Evolutionary conservation across 2,329 filamentous ascomycete genomes (phyloP).

Genomic region (Cladophialophora carrionii): DNA sequence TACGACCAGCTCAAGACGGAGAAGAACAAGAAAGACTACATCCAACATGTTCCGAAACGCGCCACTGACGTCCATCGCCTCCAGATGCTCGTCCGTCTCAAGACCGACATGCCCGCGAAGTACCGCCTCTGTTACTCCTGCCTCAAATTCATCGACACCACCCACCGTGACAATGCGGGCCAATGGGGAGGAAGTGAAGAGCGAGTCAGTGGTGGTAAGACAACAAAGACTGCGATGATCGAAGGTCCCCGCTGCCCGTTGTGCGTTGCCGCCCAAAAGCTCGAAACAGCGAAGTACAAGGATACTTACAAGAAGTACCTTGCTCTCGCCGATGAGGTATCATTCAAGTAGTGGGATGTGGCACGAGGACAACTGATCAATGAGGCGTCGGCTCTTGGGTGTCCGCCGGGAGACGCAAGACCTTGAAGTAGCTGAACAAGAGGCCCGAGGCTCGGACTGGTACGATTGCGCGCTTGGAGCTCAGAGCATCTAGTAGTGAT

Average conservation of each 20-base stretch:
- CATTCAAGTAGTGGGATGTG: constrained; percentile 4
- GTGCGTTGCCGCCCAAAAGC: constrained; percentile 20
- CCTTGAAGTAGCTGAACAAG: neutral
- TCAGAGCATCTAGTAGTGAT: neutral
- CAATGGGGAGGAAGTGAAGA: constrained; percentile 26
- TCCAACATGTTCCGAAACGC: constrained; percentile 16
- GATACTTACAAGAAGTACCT: constrained; percentile 21
- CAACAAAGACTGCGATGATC: constrained; percentile 22
- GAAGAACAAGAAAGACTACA: constrained; percentile 16
- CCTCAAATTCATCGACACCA: constrained; percentile 24
- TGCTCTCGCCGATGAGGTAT: constrained; percentile 23
- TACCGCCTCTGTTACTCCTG: constrained; percentile 36
- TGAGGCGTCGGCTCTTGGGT: neutral
- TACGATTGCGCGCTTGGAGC: neutral
- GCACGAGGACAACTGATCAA: neutral
- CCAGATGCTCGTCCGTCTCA: constrained; percentile 32
- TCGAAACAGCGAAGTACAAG: constrained; percentile 22
- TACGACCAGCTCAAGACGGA: constrained; percentile 29
- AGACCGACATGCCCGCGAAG: constrained; percentile 21
- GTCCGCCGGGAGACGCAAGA: neutral
- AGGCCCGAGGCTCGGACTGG: neutral
- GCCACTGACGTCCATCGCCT: constrained; percentile 27
- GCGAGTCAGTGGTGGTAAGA: constrained; percentile 10
- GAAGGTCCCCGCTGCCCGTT: constrained; percentile 31
- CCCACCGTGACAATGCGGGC: constrained; percentile 12